phyloP scores from a whole-genome alignment of 495 filamentous ascomycete genomes.

The Tuber microsphaerosporum region DNA sequence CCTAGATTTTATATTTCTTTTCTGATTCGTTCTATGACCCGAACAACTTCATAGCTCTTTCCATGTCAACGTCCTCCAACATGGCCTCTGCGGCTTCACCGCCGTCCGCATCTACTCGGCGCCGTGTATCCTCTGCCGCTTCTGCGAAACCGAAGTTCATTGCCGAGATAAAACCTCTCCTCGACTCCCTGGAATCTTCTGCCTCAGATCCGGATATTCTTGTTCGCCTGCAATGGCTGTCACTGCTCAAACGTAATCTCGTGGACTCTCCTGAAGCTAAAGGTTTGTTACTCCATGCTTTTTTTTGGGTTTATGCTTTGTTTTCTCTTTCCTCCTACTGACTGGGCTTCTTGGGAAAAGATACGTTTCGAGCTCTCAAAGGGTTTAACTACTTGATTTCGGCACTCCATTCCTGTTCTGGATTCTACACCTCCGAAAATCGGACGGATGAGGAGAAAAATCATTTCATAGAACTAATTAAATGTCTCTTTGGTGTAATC shows the following conservation, averaged over 20 bases:
- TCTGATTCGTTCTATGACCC: conserved; percentile 33
- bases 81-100: conserved; percentile 22
- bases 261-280: conserved; percentile 41
- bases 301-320: neutral
- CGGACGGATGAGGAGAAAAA: conserved; percentile 55
- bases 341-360: conserved; percentile 49
- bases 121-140: conserved; percentile 39
- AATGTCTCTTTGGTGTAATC: conserved; percentile 62
- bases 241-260: conserved; percentile 39
- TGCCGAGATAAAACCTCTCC: conserved; percentile 41
- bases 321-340: conserved; percentile 15
- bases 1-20: conserved; percentile 17
- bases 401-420: conserved; percentile 59
- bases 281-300: conserved; percentile 27
- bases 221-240: conserved; percentile 40
- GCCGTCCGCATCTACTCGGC: conserved; percentile 25
- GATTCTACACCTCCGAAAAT: conserved; percentile 61
- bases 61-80: conserved; percentile 19
- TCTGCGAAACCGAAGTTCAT: conserved; percentile 37
- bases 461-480: conserved; percentile 61
- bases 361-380: conserved; percentile 72
- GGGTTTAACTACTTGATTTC: conserved; percentile 72
- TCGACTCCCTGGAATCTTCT: conserved; percentile 40
- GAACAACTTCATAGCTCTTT: conserved; percentile 19
- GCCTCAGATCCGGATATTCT: conserved; percentile 37